Evolutionary conservation across 164 flowering plant genomes (phyloP).

Genomic region (Houttuynia cordata): DNA sequence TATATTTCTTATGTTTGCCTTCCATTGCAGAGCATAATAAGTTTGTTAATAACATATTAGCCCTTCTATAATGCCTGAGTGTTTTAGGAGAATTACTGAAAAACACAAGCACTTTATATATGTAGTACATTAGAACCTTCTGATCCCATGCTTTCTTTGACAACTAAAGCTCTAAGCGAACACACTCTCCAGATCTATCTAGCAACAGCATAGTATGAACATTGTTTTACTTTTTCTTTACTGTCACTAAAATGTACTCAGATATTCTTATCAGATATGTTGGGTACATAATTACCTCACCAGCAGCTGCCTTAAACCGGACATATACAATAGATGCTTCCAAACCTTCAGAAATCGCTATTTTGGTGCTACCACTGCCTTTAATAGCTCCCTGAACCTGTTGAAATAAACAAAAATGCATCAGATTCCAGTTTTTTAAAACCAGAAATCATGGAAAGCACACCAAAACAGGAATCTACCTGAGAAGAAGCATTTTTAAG

Average conservation of each 20-base stretch:
- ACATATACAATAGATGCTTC: slow-evolving; percentile 93
- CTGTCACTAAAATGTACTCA: too few species aligned
- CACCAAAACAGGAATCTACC: slow-evolving; percentile 26
- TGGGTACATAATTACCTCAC: slow-evolving; percentile 38
- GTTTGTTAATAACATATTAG: not conserved
- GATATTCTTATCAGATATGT: too few species aligned
- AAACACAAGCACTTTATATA: too few species aligned
- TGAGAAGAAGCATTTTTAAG: slow-evolving; percentile 82
- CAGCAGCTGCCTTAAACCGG: slow-evolving; percentile 92
- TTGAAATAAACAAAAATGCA: slow-evolving; percentile 7
- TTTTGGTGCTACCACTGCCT: slow-evolving; percentile 41
- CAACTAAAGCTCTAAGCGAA: not conserved
- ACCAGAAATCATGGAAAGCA: not conserved
- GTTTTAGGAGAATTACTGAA: not conserved
- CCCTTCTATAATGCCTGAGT: not conserved
- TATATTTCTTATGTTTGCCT: not conserved
- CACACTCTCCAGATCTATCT: not conserved
- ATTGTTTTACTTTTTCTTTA: too few species aligned
- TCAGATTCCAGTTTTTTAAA: not conserved
- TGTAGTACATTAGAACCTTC: not conserved
- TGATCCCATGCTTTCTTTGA: not conserved
- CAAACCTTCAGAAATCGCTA: slow-evolving; percentile 73
- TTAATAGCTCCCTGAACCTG: slow-evolving; percentile 73
- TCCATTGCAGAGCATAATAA: not conserved
- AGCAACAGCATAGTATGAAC: too few species aligned